These are phyloP conservation scores for Cymodocea nodosa DNA, from an alignment of 116 monocot species.

Conservation along the genomic window DNA sequence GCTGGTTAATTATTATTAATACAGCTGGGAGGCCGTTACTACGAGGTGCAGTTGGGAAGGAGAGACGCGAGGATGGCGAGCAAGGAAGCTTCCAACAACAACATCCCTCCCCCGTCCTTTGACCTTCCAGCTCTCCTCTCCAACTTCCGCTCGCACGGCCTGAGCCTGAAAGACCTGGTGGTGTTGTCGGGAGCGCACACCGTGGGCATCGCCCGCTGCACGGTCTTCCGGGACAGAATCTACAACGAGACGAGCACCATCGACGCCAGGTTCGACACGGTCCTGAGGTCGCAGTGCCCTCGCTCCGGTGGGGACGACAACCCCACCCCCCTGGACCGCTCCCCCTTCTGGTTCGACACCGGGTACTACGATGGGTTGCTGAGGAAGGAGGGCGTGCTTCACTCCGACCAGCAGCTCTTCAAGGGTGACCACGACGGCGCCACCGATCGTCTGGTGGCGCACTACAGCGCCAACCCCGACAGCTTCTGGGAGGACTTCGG, in stretches of 20 bases:
- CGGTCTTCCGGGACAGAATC: slow-evolving; percentile 33
- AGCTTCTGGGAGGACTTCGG: slow-evolving; percentile 28
- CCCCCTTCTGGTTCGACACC: slow-evolving; percentile 41
- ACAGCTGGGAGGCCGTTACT: slow-evolving; percentile 54
- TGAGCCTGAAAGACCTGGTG: slow-evolving; percentile 35
- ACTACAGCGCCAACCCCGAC: slow-evolving; percentile 8
- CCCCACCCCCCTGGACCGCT: slow-evolving; percentile 33
- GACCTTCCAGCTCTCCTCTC: slow-evolving; percentile 25
- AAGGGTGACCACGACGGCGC: slow-evolving; percentile 16
- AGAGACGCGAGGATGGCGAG: slow-evolving; percentile 54
- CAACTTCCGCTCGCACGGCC: slow-evolving; percentile 28
- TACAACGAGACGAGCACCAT: slow-evolving; percentile 55
- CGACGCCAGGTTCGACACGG: slow-evolving; percentile 26
- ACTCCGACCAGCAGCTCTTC: slow-evolving; percentile 35
- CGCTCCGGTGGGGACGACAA: slow-evolving; percentile 24
- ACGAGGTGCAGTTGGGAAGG: slow-evolving; percentile 45
- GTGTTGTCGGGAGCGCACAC: slow-evolving; percentile 63
- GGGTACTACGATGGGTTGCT: slow-evolving; percentile 19
- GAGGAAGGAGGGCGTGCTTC: slow-evolving; percentile 18
- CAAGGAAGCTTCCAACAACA: slow-evolving; percentile 33
- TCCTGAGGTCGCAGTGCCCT: slow-evolving; percentile 36
- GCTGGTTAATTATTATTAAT: too few relatives aligned
- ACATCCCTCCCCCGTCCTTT: slow-evolving; percentile 30
- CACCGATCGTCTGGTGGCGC: slow-evolving; percentile 8
- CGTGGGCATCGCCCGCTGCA: slow-evolving; percentile 59